A percentile compares a stretch with the other conserved stretches of the same genome.
Conservation (phyloP, 2,329 filamentous ascomycete species). For the Hypomyces rosellus region DNA sequence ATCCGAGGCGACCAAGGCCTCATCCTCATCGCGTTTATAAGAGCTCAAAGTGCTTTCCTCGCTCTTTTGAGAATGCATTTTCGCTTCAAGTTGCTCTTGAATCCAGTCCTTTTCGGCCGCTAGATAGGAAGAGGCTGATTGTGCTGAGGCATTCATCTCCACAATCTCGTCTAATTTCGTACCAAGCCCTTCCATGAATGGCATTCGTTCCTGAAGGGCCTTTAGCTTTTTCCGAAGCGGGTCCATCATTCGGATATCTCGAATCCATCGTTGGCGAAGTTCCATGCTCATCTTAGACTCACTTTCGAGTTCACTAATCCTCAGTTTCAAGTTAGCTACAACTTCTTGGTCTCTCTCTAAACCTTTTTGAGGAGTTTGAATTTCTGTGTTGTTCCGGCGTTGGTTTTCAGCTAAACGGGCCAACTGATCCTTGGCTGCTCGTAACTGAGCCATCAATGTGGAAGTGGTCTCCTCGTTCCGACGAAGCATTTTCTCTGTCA, state of each 20-base stretch:
- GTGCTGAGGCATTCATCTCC: slow-evolving; percentile 22
- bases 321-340: slow-evolving; percentile 12
- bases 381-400: background rate
- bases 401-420: background rate
- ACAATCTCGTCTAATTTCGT: slow-evolving; percentile 20
- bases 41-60: background rate
- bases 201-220: slow-evolving; percentile 17
- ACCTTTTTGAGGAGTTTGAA: background rate
- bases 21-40: background rate
- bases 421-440: slow-evolving; percentile 16
- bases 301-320: slow-evolving; percentile 18
- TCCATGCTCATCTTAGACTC: slow-evolving; percentile 14
- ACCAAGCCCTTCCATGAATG: slow-evolving; percentile 20
- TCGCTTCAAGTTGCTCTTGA: slow-evolving; percentile 16
- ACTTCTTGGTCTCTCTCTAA: background rate
- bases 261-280: slow-evolving; percentile 21
- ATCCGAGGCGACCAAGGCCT: background rate
- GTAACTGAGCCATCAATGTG: slow-evolving; percentile 13
- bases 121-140: slow-evolving; percentile 24
- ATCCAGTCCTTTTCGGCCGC: slow-evolving; percentile 25
- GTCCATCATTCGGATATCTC: slow-evolving; percentile 23
- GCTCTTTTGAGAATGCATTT: background rate
- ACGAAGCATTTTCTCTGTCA: slow-evolving; percentile 13
- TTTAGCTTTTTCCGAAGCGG: slow-evolving; percentile 20
- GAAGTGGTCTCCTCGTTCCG: background rate